Evolutionary conservation across 2,329 filamentous ascomycete genomes (phyloP), one percentile per base, ranked within the genome.

Genomic region (Colletotrichum liriopes): DNA sequence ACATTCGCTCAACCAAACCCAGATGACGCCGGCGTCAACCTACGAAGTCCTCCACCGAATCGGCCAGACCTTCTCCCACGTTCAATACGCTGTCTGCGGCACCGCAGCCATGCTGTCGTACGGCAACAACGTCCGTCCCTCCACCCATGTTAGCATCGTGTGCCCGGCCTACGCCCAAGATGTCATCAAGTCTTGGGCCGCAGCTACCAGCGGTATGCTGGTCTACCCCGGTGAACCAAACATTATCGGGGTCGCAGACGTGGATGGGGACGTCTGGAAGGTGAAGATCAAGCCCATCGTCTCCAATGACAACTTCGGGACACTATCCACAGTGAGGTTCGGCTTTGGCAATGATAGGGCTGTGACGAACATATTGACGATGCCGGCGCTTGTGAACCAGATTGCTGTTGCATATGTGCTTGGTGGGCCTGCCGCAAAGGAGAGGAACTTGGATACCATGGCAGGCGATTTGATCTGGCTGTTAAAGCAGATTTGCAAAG

Each of bases 11-110:
- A 12, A 3, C 29, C 45, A 39, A 1, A 26, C 14, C 41, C 39
- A 45, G n/a, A 81, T 84, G 74, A 75, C 67, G 43, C 74, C 61
- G 1, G 67, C 71, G n/a, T 77, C 77, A 56, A 78, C 87, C 11
- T 71, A 67, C 16, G 79, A 84, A 58, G 76, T 87, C 37, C 81
- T 87, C 73, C 43, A 71, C 35, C 63, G 54, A n/a, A 75, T 89
- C 52, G 80, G 84, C 68, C 59, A 62, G 0, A 77, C 81, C 5
- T 81, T 89, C 26, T 74, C 76, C 23, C 83, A 86, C 76, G 80
- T 86, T 1, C 83, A 81, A 26, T 88, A 87, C 76, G 83, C 83
- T 14, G 81, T 89, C 52, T 82, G 79, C 74, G 87, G 87, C 29
- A 79, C 82, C 29, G 81, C 82, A 0, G 86, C 86, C 16, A 79